phyloP scores from a whole-genome alignment of 306 rosid species.

The Trichosanthes cucumerina region DNA sequence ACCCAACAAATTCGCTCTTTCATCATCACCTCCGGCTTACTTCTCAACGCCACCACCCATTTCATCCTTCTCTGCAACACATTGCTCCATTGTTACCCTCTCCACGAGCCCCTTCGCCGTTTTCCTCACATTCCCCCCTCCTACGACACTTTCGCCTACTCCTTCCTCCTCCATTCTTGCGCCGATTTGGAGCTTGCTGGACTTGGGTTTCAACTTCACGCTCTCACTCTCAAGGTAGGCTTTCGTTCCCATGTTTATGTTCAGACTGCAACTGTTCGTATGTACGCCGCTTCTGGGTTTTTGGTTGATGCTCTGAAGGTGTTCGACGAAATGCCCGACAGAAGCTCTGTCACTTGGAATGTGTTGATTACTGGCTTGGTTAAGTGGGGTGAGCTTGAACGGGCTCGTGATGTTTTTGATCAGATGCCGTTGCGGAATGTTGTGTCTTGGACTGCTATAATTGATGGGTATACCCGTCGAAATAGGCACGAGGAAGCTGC shows the following conservation, averaged over 20 bases:
- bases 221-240: slow-evolving; percentile 42
- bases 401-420: slow-evolving; percentile 39
- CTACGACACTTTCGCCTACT: slow-evolving; percentile 45
- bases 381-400: slow-evolving; percentile 45
- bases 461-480: slow-evolving; percentile 43
- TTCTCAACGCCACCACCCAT: slow-evolving; percentile 16
- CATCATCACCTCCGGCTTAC: slow-evolving; percentile 39
- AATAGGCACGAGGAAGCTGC: slow-evolving; percentile 40
- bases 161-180: slow-evolving; percentile 46
- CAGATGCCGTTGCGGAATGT: slow-evolving; percentile 44
- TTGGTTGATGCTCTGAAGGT: slow-evolving; percentile 31
- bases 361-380: slow-evolving; percentile 46
- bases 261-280: slow-evolving; percentile 41
- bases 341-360: slow-evolving; percentile 57
- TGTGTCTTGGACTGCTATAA: slow-evolving; percentile 62
- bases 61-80: slow-evolving; percentile 40
- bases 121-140: neutral
- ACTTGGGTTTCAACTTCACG: slow-evolving; percentile 45
- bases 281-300: slow-evolving; percentile 36
- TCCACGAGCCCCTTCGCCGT: slow-evolving; percentile 10
- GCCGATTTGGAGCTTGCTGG: slow-evolving; percentile 13
- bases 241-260: slow-evolving; percentile 51
- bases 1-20: slow-evolving; percentile 41
- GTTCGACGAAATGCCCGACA: slow-evolving; percentile 45
- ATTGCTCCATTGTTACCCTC: slow-evolving; percentile 33